Evolutionary conservation across 2,329 filamentous ascomycete genomes (phyloP), one percentile per base, ranked within the genome.

Genomic region (Aspergillus uvarum): DNA sequence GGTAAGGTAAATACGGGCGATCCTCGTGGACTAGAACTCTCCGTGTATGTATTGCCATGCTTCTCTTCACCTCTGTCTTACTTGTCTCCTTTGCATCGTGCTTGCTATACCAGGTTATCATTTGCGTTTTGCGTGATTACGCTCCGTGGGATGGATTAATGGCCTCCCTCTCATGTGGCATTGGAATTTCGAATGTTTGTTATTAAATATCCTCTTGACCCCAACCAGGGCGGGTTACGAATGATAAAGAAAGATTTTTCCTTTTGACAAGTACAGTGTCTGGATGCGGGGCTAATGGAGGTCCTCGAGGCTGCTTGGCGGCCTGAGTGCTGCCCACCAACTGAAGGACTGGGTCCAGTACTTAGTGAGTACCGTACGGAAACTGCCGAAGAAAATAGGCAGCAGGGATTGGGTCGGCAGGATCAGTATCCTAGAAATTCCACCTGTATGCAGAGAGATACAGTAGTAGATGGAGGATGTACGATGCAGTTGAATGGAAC

Each of bases 1-100:
- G 55, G 56, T 56, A 63, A 59, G 61, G 57, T 55, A 59, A 63
- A 63, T 58, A 51, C 50, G 61, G 59, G 59, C 49, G 26, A 59
- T 61, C 56, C 56, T 54, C 54, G 38, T 44, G 38, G 38, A 44
- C 16, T 44, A 44, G 38, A 44, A 19, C 16, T 19, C 16, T 44
- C 14, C 16, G n/a, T 44, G 38, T 44, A 16, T 16, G 14, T 29
- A 29, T 7, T 19, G 38, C 38, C 38, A 8, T 44, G 16, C 38
- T n/a, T 42, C 16, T 35, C 12, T 16, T 35, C 32, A 35, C 11
- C 14, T 35, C 11, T 35, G 32, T 35, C 32, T 19, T 42, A 42
- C 38, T 7, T 44, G 32, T 6, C 32, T 44, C 5, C 5, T 44
- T 19, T n/a, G 14, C 7, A 19, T 19, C 3, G 14, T 44, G 38